Evolutionary conservation across 139 green algal species (phyloP).

Genomic region (Tetraselmis striata): DNA sequence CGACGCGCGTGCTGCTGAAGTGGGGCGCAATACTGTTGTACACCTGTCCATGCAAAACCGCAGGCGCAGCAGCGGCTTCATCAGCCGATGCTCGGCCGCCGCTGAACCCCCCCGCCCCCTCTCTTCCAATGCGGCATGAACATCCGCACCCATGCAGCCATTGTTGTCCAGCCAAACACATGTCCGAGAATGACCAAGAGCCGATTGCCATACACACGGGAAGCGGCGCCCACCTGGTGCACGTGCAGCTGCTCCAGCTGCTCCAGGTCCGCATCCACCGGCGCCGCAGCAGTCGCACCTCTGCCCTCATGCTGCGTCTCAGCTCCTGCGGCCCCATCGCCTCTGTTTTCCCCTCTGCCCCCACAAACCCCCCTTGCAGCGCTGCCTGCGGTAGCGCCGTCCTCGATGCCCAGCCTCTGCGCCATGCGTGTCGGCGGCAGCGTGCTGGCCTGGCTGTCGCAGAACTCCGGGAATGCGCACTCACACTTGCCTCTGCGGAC

Average conservation of each 20-base stretch:
- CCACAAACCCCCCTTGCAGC: too few relatives aligned
- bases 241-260: constrained; percentile 65
- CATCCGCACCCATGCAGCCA: too few relatives aligned
- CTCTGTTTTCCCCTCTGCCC: neutral
- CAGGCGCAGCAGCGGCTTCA: neutral
- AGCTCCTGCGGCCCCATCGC: neutral
- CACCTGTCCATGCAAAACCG: neutral
- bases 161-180: too few relatives aligned
- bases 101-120: too few relatives aligned
- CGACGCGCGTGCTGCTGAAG: constrained; percentile 80
- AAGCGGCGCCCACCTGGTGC: constrained; percentile 44
- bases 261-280: constrained; percentile 2
- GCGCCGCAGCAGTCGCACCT: neutral
- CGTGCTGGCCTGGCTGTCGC: constrained; percentile 75
- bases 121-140: too few relatives aligned
- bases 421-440: constrained; percentile 61
- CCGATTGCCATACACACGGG: neutral
- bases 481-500: constrained; percentile 55
- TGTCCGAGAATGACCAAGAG: neutral
- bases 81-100: too few relatives aligned
- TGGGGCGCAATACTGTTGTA: constrained; percentile 95
- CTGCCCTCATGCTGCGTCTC: neutral
- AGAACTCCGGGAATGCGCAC: constrained; percentile 75
- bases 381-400: constrained; percentile 4
- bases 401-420: constrained; percentile 3